phyloP scores from a whole-genome alignment of 495 filamentous ascomycete genomes.

The Tuber indicum region DNA sequence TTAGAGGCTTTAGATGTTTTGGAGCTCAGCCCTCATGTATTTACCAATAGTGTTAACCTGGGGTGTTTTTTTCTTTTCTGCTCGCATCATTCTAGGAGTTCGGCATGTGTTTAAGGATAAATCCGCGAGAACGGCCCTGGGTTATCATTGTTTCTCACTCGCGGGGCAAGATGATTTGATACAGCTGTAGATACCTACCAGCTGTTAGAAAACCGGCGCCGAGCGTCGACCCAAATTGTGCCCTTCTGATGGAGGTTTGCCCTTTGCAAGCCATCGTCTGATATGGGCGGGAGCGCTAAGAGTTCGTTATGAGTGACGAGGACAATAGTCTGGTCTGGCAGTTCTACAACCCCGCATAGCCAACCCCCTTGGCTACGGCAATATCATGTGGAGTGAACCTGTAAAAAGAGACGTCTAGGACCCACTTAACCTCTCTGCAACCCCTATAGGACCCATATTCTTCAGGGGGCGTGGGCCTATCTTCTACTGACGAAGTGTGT shows the following conservation, averaged over 20 bases:
- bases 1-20: conserved; percentile 25
- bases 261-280: not conserved
- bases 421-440: not conserved
- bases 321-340: too few species aligned
- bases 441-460: not conserved
- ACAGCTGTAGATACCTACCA: not conserved
- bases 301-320: not conserved
- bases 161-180: not conserved
- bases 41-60: not conserved
- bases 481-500: not conserved
- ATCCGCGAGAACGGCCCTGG: not conserved
- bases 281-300: not conserved
- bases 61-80: not conserved
- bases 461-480: not conserved
- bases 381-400: not conserved
- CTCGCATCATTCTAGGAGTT: not conserved
- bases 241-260: not conserved
- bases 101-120: not conserved
- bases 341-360: not conserved
- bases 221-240: not conserved
- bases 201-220: not conserved
- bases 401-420: not conserved
- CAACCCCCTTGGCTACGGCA: not conserved
- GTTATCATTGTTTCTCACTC: not conserved
- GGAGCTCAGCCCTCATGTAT: not conserved